A percentile compares a stretch with the other conserved stretches of the same genome.
Conservation (phyloP, 176 grass and related monocot species). For the Paspalum notatum region DNA sequence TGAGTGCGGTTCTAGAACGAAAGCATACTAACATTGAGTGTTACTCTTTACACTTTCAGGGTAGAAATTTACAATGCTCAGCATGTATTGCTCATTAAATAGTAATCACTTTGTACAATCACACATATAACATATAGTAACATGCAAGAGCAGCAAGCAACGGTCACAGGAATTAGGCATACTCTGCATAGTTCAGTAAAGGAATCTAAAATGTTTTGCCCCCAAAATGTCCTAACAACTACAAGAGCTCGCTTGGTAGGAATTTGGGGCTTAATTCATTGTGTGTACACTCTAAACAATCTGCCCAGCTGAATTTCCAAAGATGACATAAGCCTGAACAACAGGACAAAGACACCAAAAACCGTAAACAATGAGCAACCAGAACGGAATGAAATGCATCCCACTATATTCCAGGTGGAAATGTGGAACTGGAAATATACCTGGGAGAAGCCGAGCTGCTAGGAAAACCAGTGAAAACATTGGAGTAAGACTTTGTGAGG, state of each 20-base stretch:
- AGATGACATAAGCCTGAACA: conserved; percentile 5
- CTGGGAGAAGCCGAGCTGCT: conserved; percentile 56
- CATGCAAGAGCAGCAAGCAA: neutral
- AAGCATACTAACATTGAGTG: neutral
- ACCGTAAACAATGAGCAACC: neutral
- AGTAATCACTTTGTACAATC: neutral
- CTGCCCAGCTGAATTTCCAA: neutral
- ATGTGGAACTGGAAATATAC: conserved; percentile 30
- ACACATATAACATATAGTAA: neutral
- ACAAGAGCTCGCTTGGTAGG: neutral
- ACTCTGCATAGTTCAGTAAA: neutral
- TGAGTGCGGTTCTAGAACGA: conserved; percentile 3
- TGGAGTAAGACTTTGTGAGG: conserved; percentile 81
- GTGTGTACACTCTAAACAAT: conserved; percentile 3
- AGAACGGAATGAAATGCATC: conserved; percentile 11
- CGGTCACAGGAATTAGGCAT: neutral
- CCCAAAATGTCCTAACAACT: neutral
- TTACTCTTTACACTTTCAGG: conserved; percentile 1
- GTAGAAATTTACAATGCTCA: neutral
- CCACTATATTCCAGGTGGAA: neutral
- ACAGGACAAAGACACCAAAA: neutral
- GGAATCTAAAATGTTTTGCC: conserved; percentile 3
- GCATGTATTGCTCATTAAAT: neutral
- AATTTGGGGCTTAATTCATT: neutral
- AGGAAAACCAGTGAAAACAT: conserved; percentile 69